phyloP scores from a whole-genome alignment of 2,329 filamentous ascomycete genomes.

The Hymenoscyphus scutula region DNA sequence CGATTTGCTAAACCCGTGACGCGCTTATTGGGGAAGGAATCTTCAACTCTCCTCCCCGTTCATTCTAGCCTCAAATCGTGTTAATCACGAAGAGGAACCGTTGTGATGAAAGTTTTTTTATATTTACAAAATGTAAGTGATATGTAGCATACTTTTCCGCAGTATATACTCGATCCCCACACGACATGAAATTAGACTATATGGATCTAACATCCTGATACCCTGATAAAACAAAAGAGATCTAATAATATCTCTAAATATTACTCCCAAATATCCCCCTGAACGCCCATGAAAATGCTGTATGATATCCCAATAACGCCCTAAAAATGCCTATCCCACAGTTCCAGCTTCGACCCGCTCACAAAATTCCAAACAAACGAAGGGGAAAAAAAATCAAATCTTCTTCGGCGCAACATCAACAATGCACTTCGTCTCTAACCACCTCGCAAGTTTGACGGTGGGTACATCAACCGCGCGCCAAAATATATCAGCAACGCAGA shows the following conservation, averaged over 20 bases:
- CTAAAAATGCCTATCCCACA: neutral
- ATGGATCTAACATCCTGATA: too few species aligned
- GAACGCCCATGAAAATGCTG: neutral
- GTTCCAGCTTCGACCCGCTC: neutral
- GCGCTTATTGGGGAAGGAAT: too few species aligned
- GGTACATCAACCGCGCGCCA: constrained; percentile 55
- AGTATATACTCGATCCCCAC: too few species aligned
- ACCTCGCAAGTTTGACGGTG: constrained; percentile 48
- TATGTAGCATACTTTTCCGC: too few species aligned
- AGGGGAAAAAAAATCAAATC: neutral
- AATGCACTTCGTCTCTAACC: constrained; percentile 40
- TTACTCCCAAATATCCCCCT: neutral
- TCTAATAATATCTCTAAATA: too few species aligned
- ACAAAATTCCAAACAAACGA: neutral
- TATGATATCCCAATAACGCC: neutral
- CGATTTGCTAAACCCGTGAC: too few species aligned
- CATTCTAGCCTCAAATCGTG: too few species aligned
- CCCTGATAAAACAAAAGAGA: neutral
- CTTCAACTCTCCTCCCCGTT: too few species aligned
- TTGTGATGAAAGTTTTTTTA: too few species aligned
- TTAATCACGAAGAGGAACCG: too few species aligned
- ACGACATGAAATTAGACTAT: too few species aligned
- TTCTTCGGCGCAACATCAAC: constrained; percentile 24
- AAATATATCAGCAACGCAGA: constrained; percentile 57
- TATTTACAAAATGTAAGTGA: too few species aligned